Percentiles rank a stretch among this genome's conserved stretches.
These are phyloP conservation scores for Ceratobasidium sp. DNA, from an alignment of 1,284 basidiomycete genomes.

Conservation along the genomic window DNA sequence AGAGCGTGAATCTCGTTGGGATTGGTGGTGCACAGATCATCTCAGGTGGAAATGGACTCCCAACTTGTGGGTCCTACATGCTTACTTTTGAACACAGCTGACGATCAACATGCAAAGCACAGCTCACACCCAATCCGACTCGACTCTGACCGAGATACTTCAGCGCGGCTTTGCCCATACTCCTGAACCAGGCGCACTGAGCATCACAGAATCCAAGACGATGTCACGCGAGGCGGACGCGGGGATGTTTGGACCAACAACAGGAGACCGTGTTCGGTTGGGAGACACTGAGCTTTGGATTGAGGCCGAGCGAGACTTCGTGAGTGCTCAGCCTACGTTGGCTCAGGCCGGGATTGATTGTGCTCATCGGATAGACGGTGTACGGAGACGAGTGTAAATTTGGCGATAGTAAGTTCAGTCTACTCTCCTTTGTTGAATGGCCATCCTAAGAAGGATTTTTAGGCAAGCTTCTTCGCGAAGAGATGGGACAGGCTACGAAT, in stretches of 20 bases:
- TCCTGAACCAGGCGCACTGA: slow-evolving; percentile 63
- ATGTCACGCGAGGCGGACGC: slow-evolving; percentile 76
- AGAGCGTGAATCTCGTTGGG: slow-evolving; percentile 81
- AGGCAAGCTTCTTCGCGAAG: slow-evolving; percentile 94
- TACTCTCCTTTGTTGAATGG: slow-evolving; percentile 12
- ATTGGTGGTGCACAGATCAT: slow-evolving; percentile 78
- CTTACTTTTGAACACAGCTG: not conserved
- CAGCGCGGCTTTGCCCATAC: slow-evolving; percentile 68
- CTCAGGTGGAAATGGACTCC: slow-evolving; percentile 82
- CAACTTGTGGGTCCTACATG: slow-evolving; percentile 57
- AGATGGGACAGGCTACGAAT: slow-evolving; percentile 92
- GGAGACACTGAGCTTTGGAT: slow-evolving; percentile 94
- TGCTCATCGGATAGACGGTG: slow-evolving; percentile 61
- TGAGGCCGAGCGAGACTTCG: slow-evolving; percentile 88
- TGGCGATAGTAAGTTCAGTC: slow-evolving; percentile 73
- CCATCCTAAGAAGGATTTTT: slow-evolving; percentile 22
- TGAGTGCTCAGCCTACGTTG: slow-evolving; percentile 46
- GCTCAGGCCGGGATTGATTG: not conserved
- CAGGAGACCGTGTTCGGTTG: slow-evolving; percentile 86
- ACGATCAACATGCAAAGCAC: slow-evolving; percentile 40
- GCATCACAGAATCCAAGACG: slow-evolving; percentile 57
- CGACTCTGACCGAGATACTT: slow-evolving; percentile 55
- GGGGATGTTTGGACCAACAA: slow-evolving; percentile 94
- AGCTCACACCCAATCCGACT: slow-evolving; percentile 55
- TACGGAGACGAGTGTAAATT: slow-evolving; percentile 99